phyloP scores from a whole-genome alignment of 208 protist genomes.

The Giardia muris region DNA sequence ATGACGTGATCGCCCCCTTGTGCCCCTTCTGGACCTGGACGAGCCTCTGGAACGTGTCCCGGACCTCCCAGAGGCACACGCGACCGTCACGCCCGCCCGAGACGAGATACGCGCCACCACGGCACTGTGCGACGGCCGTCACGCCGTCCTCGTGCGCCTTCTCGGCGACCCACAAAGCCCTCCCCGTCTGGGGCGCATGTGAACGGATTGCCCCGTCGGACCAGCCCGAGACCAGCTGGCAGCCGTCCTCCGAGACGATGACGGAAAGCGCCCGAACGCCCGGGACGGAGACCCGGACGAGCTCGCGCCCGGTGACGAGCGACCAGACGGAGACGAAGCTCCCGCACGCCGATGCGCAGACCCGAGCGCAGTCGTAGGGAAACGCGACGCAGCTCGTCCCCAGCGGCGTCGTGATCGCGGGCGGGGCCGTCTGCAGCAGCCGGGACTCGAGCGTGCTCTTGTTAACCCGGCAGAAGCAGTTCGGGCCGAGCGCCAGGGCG shows the following conservation, averaged over 20 bases:
- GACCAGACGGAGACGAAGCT: not conserved
- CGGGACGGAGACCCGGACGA: not conserved
- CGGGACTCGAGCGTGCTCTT: not conserved
- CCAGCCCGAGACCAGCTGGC: conserved; percentile 40
- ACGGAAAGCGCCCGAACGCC: not conserved
- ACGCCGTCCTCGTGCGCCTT: conserved; percentile 44
- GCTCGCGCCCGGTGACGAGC: not conserved
- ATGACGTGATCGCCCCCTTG: not conserved
- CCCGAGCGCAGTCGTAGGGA: not conserved
- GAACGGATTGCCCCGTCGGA: conserved; percentile 46
- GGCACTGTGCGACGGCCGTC: conserved; percentile 38
- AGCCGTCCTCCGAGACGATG: not conserved
- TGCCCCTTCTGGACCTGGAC: not conserved
- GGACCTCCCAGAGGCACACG: conserved; percentile 33
- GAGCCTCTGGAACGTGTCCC: not conserved
- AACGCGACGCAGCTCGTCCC: not conserved
- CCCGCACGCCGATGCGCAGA: not conserved
- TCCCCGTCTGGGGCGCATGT: conserved; percentile 42
- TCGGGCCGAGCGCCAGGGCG: not conserved
- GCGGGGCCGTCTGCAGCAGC: conserved; percentile 13
- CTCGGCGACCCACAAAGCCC: conserved; percentile 40
- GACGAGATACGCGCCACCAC: conserved; percentile 25
- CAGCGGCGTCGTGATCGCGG: not conserved
- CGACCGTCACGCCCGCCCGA: conserved; percentile 34
- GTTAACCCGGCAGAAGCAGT: not conserved